Evolutionary conservation across 176 grass and related monocot genomes (phyloP), one percentile per base, ranked within the genome.

Genomic region (Chloris gayana): DNA sequence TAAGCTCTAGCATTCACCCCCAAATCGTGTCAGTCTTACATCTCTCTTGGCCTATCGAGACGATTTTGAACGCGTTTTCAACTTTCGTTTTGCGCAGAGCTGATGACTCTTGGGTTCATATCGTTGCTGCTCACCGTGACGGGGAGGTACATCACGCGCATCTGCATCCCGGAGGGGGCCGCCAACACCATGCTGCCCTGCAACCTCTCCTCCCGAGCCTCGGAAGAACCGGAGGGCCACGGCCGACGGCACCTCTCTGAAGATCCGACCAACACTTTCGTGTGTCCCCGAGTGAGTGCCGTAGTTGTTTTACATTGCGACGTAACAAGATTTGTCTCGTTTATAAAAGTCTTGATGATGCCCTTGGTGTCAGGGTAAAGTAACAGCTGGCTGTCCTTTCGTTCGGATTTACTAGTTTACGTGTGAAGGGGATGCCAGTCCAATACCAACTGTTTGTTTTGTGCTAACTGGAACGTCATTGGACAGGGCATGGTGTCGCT

Each of bases 21-120:
- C 15, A 18, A 59, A 57, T 37, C 35, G 34, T 35, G 34, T 5
- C 2, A 61, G 22, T 3, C 45, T 22, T 33, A 37, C 64, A 9
- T 27, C 69, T 17, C 3, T 67, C 53, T 9, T 1, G 54, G n/a
- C 24, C 41, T 9, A 31, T 18, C 47, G 45, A 50, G 33, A 14
- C 5, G 54, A 78, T 78, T 69, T 62, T 79, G 80, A 86, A 86
- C 53, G 71, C 22, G 39, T 31, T 50, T 74, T 37, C 64, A 64
- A 27, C 32, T 47, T 64, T 72, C 17, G 44, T 32, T 12, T 17
- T 77, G 4, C 29, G 79, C 90, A 98, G 96, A 98, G 92, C 86
- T 98, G 84, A 98, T 98, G 96, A 95, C 93, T 11, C 88, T 98
- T 37, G 96, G 96, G 6, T 95, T 98, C 84, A 93, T 98, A 65